These are phyloP conservation scores for Malania oleifera DNA, from an alignment of 164 flowering plant genomes.

Conservation along the genomic window DNA sequence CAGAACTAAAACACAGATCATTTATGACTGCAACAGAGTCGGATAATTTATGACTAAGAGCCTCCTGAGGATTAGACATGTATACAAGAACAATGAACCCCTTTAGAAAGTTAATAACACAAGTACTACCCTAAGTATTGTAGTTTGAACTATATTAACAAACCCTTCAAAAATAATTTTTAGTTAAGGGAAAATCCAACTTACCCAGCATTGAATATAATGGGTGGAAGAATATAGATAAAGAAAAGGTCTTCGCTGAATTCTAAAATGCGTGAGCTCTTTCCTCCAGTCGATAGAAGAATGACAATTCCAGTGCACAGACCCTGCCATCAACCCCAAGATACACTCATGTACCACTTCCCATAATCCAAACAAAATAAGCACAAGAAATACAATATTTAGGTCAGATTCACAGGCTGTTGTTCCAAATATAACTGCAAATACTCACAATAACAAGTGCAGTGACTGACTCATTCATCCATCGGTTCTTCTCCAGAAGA, in stretches of 20 bases:
- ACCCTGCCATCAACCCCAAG: constrained; percentile 29
- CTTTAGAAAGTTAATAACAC: no score
- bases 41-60: no score
- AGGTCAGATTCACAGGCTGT: neutral
- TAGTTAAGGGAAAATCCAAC: neutral
- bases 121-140: no score
- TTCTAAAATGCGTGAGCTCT: constrained; percentile 31
- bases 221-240: constrained; percentile 50
- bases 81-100: no score
- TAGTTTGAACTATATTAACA: no score
- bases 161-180: no score
- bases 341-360: neutral
- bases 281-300: constrained; percentile 26
- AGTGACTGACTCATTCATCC: constrained; percentile 28
- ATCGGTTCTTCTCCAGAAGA: constrained; percentile 25
- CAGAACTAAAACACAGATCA: no score
- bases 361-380: neutral
- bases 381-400: neutral
- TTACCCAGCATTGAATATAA: constrained; percentile 63
- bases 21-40: no score
- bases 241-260: constrained; percentile 45
- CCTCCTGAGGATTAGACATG: no score
- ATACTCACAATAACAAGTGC: constrained; percentile 22
- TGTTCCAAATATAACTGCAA: neutral
- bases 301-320: constrained; percentile 31